Evolutionary conservation across 2,329 filamentous ascomycete species (phyloP).

Genomic region (Aspergillus tanneri): DNA sequence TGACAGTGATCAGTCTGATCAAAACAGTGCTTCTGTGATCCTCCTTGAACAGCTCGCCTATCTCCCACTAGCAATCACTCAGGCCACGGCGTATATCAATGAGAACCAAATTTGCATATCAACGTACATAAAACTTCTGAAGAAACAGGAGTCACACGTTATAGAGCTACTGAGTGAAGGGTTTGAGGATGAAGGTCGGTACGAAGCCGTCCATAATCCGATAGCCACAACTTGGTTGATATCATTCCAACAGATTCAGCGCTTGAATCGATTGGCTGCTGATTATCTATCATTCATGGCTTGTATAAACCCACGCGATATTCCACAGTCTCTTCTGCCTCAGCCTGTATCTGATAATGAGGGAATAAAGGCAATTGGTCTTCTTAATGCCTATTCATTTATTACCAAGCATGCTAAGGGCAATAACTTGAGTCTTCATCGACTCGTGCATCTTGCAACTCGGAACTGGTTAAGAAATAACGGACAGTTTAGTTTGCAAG

Average conservation of each 20-base stretch:
- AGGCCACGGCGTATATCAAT: slow-evolving; percentile 25
- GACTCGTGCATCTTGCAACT: slow-evolving; percentile 30
- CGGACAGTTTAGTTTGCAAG: slow-evolving; percentile 5
- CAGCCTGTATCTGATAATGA: slow-evolving; percentile 16
- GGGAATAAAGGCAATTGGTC: slow-evolving; percentile 28
- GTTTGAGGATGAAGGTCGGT: slow-evolving; percentile 8
- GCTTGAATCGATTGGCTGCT: slow-evolving; percentile 30
- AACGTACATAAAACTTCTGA: slow-evolving; percentile 6
- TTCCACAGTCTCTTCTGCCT: slow-evolving; percentile 36
- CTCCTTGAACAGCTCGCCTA: slow-evolving; percentile 21
- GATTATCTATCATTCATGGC: slow-evolving; percentile 38
- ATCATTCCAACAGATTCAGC: slow-evolving; percentile 15
- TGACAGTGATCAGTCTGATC: slow-evolving; percentile 4
- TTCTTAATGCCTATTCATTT: slow-evolving; percentile 22
- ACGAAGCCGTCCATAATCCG: slow-evolving; percentile 7
- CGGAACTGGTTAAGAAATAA: slow-evolving; percentile 23
- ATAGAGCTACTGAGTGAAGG: slow-evolving; percentile 11
- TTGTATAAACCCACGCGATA: slow-evolving; percentile 30
- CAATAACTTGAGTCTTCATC: slow-evolving; percentile 28
- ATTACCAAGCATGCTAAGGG: slow-evolving; percentile 1
- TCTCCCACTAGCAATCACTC: slow-evolving; percentile 26
- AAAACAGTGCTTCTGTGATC: background rate
- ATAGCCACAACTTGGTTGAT: slow-evolving; percentile 10
- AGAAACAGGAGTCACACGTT: slow-evolving; percentile 2
- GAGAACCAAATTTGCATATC: background rate